Conservation (phyloP, 768 basidiomycete species). For the Gloeostereum incarnatum region DNA sequence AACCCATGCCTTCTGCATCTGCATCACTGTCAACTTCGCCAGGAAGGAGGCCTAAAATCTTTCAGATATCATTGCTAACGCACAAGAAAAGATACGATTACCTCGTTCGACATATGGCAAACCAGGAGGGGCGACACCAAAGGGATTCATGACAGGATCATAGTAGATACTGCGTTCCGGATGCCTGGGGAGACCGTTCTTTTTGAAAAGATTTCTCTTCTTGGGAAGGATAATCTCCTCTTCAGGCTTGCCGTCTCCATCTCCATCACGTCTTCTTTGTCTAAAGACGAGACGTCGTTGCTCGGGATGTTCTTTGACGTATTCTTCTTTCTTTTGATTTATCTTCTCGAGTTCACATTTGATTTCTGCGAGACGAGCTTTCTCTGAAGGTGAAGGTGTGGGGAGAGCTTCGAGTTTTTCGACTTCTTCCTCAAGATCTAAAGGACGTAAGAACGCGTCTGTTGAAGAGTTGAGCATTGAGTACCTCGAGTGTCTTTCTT, state of each 20-base stretch:
- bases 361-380: slow-evolving; percentile 58
- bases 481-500: slow-evolving; percentile 91
- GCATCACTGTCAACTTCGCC: slow-evolving; percentile 60
- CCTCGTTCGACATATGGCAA: slow-evolving; percentile 92
- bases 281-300: slow-evolving; percentile 79
- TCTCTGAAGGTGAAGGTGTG: slow-evolving; percentile 39
- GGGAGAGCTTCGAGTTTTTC: slow-evolving; percentile 45
- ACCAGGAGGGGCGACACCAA: slow-evolving; percentile 88
- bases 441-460: not conserved
- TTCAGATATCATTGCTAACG: slow-evolving; percentile 2
- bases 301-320: slow-evolving; percentile 89
- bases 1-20: slow-evolving; percentile 39
- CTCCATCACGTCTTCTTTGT: slow-evolving; percentile 33
- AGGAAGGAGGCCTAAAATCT: slow-evolving; percentile 39
- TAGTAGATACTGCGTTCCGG: slow-evolving; percentile 93
- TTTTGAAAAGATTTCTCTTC: slow-evolving; percentile 68
- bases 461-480: slow-evolving; percentile 9
- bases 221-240: slow-evolving; percentile 25
- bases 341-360: slow-evolving; percentile 75
- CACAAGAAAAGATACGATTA: slow-evolving; percentile 21
- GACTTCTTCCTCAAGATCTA: slow-evolving; percentile 81
- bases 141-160: slow-evolving; percentile 89
- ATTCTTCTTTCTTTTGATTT: slow-evolving; percentile 84
- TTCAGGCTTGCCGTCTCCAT: slow-evolving; percentile 29
- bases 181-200: slow-evolving; percentile 78